Evolutionary conservation across 2,329 filamentous ascomycete species (phyloP), one percentile per base, ranked within the genome.

Genomic region (Beauveria australis): DNA sequence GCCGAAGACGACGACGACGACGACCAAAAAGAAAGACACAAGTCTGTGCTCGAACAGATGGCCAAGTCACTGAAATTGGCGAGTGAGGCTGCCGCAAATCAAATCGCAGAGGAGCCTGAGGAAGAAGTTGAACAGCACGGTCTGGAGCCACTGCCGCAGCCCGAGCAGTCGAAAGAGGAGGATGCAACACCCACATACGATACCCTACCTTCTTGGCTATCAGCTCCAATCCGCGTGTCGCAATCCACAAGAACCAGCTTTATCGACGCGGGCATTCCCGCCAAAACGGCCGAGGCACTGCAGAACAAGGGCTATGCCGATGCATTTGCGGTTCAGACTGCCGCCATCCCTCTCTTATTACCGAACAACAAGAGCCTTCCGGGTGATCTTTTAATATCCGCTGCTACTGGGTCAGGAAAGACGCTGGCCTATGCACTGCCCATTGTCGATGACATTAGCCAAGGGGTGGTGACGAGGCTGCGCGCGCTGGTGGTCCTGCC

Each of bases 321-420:
- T 18, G 73, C 75, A 0, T 75, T 82, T 47, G 76, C 74, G 0
- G 72, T 82, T 5, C 75, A 78, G 47, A 75, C 76, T 0, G 68
- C 69, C 1, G 74, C 94, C 0, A 80, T 99, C 28, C 92, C 93
- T 1, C 79, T 96, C 46, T 80, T 99, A 5, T 78, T 96, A 4
- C 86, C 84, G 24, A 83, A 81, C 0, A 80, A 82, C 47, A 78
- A 81, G 60, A 77, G 82, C 41, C 81, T 85, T 41, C 76, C 82
- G 1, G 89, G 91, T 5, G 94, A 99, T 71, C 74, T 99, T 5
- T 88, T 96, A 49, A 87, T 99, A 3, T 94, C 92, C 8, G 94
- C 95, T 0, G 89, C 93, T 1, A 99, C 94, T 0, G 94, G 94
- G 9, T 97, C 94, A 0, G 94, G 94, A 61, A 99, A 99, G 72